Base-by-base conservation (phyloP, 257 asterid genomes). In the Nicotiana paniculata region DNA sequence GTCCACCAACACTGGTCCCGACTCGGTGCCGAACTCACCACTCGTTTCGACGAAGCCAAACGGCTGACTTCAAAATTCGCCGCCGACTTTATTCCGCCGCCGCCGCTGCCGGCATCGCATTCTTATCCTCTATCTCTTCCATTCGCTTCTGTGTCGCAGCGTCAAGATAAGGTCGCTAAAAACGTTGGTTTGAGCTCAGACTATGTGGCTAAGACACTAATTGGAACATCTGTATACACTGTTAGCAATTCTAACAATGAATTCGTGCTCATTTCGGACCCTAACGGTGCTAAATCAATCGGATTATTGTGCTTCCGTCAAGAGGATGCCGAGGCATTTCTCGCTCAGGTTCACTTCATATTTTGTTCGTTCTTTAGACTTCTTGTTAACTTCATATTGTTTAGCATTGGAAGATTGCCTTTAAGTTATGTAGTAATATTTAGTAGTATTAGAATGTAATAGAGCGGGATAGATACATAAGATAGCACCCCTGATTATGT, bases 271-370 rank as follows among this genome's bases (percentile, higher is more conserved):
- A 90, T 96, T 62, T 96, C 99, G 76, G 95, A 96, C 79, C 87
- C 95, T 1, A 87, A 87, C 51, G 91, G 95, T 18, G 86, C 84
- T 32, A 96, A 94, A 90, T 94, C 99, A 61, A 96, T 96, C 66
- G 98, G 99, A 13, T 88, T 96, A 87, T 94, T 96, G 77, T 94
- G 99, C 78, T 96, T 96, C 66, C 98, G 99, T 61, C 88, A 85
- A 58, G 97, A 96, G 84, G 99, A 96, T 30, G 99, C 99, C 66
- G 97, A 96, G 62, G 88, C 97, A 77, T 96, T 93, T 85, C 97
- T 94, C 17, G 97, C 99, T 64, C 97, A 96, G 99, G 99, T 94
- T 8, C 58, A 6, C n/a, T 32, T 37, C 80, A 57, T 68, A 15
- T 39, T 7, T 26, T 4, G 2, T 32, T 30, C 9, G 4, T 12